Conservation (phyloP, 495 filamentous ascomycete species). For the Polyplosphaeria fusca region DNA sequence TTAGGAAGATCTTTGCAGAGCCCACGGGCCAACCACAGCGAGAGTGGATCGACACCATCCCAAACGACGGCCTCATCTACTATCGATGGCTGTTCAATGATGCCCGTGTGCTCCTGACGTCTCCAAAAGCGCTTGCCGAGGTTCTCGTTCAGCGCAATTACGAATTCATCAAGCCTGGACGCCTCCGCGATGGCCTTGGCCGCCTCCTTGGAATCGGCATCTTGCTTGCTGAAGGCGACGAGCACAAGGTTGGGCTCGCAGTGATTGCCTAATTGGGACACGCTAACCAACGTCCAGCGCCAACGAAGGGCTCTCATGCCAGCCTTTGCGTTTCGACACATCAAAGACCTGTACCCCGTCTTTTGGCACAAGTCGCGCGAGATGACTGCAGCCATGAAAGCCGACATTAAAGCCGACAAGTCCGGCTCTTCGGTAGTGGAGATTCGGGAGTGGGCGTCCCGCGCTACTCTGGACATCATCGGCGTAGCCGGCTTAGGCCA, state of each 20-base stretch:
- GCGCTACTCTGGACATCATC: slow-evolving; percentile 84
- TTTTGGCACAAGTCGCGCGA: slow-evolving; percentile 72
- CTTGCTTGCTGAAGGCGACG: slow-evolving; percentile 79
- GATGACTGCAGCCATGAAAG: slow-evolving; percentile 43
- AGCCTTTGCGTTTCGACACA: slow-evolving; percentile 78
- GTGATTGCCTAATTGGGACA: not conserved
- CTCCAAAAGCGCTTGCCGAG: slow-evolving; percentile 58
- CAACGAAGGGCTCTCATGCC: slow-evolving; percentile 80
- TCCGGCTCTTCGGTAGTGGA: slow-evolving; percentile 55
- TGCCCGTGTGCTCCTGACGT: slow-evolving; percentile 66
- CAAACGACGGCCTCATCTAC: slow-evolving; percentile 84
- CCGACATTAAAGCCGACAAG: slow-evolving; percentile 39
- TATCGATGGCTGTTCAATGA: slow-evolving; percentile 67
- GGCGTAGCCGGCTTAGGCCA: slow-evolving; percentile 76
- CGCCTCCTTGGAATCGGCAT: slow-evolving; percentile 72
- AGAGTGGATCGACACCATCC: slow-evolving; percentile 70
- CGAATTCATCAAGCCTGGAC: slow-evolving; percentile 70
- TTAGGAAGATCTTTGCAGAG: slow-evolving; percentile 50
- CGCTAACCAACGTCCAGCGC: slow-evolving; percentile 19
- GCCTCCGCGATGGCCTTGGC: slow-evolving; percentile 55
- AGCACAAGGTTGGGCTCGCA: slow-evolving; percentile 56
- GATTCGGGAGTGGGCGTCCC: slow-evolving; percentile 60
- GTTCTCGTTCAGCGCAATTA: slow-evolving; percentile 68
- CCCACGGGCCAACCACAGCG: slow-evolving; percentile 59
- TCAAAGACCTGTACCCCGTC: slow-evolving; percentile 79